Base-by-base conservation (phyloP, 2,329 filamentous ascomycete genomes). In the Phoma sp. region DNA sequence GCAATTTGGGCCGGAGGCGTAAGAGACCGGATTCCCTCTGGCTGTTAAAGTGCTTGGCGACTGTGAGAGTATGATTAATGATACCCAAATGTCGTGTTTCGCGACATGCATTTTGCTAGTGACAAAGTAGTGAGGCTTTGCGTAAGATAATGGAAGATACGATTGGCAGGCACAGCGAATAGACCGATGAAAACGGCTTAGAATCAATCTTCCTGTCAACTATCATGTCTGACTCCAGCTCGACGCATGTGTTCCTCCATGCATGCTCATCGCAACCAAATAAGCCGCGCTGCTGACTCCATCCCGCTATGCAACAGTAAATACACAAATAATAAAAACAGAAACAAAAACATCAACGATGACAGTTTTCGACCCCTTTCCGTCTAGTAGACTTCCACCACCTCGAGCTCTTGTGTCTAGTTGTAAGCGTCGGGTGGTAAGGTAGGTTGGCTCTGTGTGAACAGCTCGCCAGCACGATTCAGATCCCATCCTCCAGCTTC, bases 401-500 rank as follows among this genome's bases (percentile, higher is more conserved):
- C n/a, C 35, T 47, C 43, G 17, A 2, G 17, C 6, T 31, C 39
- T 22, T 52, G 31, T 4, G 31, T 36, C 58, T 70, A 67, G 13
- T 68, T 69, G 62, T 77, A 81, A 6, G 78, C 77, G 27, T 79
- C 76, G 17, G 76, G 62, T n/a, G 76, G 74, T 29, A 81, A 57
- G 32, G 63, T 77, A 2, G 68, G 90, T 81, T 88, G 92, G 53
- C 90, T 87, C 62, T 88, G 84, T 59, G 88, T 84, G 71, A 96
- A 97, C 29, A 90, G 85, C 49, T 83, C 79, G 63, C 93, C 77
- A 2, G 93, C 94, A 62, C 85, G 84, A 33, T 90, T 84, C 43
- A 93, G 85, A 71, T 96, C 85, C 92, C 92, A 98, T 33, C 83
- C 84, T 52, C 88, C 91, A 55, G 92, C 87, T 2, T 85, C 82